phyloP scores from a whole-genome alignment of 2,329 filamentous ascomycete species.

The Pseudohalonectria lignicola region DNA sequence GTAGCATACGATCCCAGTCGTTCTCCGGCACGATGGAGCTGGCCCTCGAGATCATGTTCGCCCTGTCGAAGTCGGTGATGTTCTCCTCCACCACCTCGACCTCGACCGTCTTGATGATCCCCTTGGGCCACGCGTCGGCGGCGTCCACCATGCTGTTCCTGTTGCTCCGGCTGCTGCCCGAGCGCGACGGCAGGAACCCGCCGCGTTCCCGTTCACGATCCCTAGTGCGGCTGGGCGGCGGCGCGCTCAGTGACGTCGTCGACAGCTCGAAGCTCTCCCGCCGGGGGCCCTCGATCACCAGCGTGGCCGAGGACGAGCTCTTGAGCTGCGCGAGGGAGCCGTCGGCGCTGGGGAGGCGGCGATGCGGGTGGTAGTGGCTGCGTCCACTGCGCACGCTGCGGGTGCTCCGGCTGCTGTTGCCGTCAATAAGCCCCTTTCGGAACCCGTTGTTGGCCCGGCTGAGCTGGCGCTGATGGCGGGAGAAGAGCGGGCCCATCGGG shows the following conservation, averaged over 20 bases:
- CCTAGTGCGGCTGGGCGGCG: background rate
- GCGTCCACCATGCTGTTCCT: constrained; percentile 1
- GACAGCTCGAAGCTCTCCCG: constrained; percentile 9
- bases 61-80: constrained; percentile 12
- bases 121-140: constrained; percentile 17
- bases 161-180: constrained; percentile 3
- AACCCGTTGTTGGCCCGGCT: constrained; percentile 5
- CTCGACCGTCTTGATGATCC: constrained; percentile 25
- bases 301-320: constrained; percentile 12
- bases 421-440: background rate
- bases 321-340: constrained; percentile 10
- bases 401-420: constrained; percentile 8
- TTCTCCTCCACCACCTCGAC: constrained; percentile 23
- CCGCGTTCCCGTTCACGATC: too few relatives aligned
- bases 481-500: constrained; percentile 19
- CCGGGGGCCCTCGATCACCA: constrained; percentile 15
- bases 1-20: constrained; percentile 2
- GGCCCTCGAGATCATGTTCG: background rate
- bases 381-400: constrained; percentile 4
- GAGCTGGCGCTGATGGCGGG: constrained; percentile 7
- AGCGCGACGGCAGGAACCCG: background rate
- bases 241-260: background rate
- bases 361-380: constrained; percentile 3
- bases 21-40: background rate
- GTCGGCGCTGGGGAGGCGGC: constrained; percentile 2